These are phyloP conservation scores for Ceratocystis variospora DNA, from an alignment of 2,329 filamentous ascomycete genomes.

Conservation along the genomic window DNA sequence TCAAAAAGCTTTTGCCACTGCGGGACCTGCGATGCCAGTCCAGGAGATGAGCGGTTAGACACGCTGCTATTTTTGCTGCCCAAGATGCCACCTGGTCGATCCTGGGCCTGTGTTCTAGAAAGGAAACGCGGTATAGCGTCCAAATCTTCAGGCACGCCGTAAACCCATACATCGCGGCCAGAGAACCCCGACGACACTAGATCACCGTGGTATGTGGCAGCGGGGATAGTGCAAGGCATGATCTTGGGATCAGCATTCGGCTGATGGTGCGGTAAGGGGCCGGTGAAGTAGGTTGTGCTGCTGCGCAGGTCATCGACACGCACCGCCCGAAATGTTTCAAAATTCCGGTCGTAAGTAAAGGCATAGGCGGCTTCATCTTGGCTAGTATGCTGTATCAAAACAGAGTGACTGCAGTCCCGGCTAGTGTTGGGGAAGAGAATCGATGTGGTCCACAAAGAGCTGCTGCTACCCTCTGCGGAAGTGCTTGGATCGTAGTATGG, in stretches of 20 bases:
- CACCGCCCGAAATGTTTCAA: slow-evolving; percentile 66
- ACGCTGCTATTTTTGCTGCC: slow-evolving; percentile 28
- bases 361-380: slow-evolving; percentile 59
- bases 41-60: slow-evolving; percentile 21
- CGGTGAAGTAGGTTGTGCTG: slow-evolving; percentile 67
- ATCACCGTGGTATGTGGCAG: slow-evolving; percentile 55
- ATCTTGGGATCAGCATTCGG: slow-evolving; percentile 45
- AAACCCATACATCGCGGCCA: slow-evolving; percentile 61
- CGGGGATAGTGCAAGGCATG: slow-evolving; percentile 53
- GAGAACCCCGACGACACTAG: slow-evolving; percentile 62
- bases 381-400: slow-evolving; percentile 48
- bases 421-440: slow-evolving; percentile 75
- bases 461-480: slow-evolving; percentile 51
- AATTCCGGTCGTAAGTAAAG: slow-evolving; percentile 62
- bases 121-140: slow-evolving; percentile 42
- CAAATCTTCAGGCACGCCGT: slow-evolving; percentile 61
- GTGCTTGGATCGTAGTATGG: slow-evolving; percentile 65
- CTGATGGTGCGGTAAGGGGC: slow-evolving; percentile 34
- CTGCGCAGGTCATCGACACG: slow-evolving; percentile 61
- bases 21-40: slow-evolving; percentile 32
- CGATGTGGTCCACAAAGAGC: slow-evolving; percentile 71
- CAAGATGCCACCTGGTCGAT: slow-evolving; percentile 22
- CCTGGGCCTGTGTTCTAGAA: not conserved
- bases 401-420: slow-evolving; percentile 63
- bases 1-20: slow-evolving; percentile 59